Percentiles rank a stretch among this genome's conserved stretches.
Conservation (phyloP, 2,329 filamentous ascomycete species). For the Penicillium hordei region DNA sequence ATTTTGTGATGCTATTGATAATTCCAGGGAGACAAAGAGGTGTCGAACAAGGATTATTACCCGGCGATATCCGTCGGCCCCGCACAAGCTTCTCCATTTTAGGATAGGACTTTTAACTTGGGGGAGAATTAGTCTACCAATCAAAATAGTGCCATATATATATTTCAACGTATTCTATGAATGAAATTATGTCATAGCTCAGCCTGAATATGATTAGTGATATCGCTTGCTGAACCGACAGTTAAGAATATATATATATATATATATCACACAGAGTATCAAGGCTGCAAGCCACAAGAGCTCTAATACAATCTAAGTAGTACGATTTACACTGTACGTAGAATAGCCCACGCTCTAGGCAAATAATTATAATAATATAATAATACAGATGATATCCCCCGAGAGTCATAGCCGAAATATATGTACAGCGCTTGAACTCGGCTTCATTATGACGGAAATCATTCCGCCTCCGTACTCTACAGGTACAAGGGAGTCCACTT, state of each 20-base stretch:
- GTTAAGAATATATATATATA: not conserved
- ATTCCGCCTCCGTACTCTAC: slow-evolving; percentile 2
- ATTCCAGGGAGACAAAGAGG: not conserved
- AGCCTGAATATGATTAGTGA: too few species aligned
- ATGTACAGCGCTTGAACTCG: slow-evolving; percentile 4
- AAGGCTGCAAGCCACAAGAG: not conserved
- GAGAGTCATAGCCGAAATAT: not conserved
- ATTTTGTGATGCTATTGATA: slow-evolving; percentile 16
- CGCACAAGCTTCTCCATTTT: not conserved
- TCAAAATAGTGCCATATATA: not conserved
- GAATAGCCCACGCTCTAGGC: not conserved
- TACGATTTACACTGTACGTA: too few species aligned
- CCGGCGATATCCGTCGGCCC: slow-evolving; percentile 9
- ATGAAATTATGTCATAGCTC: not conserved
- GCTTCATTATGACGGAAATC: not conserved
- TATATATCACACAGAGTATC: not conserved
- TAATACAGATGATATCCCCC: not conserved
- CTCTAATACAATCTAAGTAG: too few species aligned
- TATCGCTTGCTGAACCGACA: not conserved
- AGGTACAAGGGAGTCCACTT: not conserved
- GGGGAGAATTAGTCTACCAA: not conserved
- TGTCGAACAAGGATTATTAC: not conserved
- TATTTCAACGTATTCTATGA: not conserved
- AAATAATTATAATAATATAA: not conserved
- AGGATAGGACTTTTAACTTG: not conserved